phyloP scores from a whole-genome alignment of 2,329 filamentous ascomycete genomes.

The Trichoderma semiorbis region DNA sequence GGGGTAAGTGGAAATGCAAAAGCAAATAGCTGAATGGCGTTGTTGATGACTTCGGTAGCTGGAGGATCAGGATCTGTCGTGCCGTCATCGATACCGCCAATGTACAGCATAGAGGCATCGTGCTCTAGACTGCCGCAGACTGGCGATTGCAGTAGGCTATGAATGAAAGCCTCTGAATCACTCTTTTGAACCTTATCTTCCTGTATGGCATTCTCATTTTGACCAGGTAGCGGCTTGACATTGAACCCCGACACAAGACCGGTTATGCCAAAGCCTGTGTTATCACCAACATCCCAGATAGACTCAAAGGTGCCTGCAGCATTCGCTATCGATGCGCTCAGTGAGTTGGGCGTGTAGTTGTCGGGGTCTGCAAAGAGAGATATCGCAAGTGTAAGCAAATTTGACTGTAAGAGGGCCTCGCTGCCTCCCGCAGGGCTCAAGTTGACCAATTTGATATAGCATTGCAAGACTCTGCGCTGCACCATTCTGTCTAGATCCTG shows the following conservation, averaged over 20 bases:
- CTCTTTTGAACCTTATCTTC: constrained; percentile 45
- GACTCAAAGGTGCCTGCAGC: constrained; percentile 87
- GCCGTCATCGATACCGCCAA: constrained; percentile 45
- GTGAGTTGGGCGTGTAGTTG: constrained; percentile 76
- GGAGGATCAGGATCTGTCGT: constrained; percentile 66
- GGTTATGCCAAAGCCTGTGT: constrained; percentile 90
- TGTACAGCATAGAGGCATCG: constrained; percentile 79
- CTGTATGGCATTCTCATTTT: constrained; percentile 52
- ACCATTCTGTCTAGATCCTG: constrained; percentile 92
- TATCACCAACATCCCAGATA: constrained; percentile 93
- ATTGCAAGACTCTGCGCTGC: constrained; percentile 86
- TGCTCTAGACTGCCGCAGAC: constrained; percentile 84
- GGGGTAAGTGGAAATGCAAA: constrained; percentile 86
- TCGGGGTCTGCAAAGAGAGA: constrained; percentile 92
- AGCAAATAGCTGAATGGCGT: constrained; percentile 89
- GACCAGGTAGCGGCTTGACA: constrained; percentile 66
- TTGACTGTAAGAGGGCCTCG: constrained; percentile 85
- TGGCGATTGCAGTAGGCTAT: constrained; percentile 61
- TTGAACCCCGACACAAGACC: constrained; percentile 77
- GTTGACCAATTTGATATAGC: constrained; percentile 87
- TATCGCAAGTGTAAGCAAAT: constrained; percentile 82
- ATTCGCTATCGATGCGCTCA: constrained; percentile 88
- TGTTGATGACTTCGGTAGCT: constrained; percentile 89
- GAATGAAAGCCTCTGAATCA: constrained; percentile 63
- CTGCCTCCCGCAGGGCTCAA: constrained; percentile 80